These are phyloP conservation scores for Diplodia sapinea DNA, from an alignment of 2,329 filamentous ascomycete genomes.

Conservation along the genomic window DNA sequence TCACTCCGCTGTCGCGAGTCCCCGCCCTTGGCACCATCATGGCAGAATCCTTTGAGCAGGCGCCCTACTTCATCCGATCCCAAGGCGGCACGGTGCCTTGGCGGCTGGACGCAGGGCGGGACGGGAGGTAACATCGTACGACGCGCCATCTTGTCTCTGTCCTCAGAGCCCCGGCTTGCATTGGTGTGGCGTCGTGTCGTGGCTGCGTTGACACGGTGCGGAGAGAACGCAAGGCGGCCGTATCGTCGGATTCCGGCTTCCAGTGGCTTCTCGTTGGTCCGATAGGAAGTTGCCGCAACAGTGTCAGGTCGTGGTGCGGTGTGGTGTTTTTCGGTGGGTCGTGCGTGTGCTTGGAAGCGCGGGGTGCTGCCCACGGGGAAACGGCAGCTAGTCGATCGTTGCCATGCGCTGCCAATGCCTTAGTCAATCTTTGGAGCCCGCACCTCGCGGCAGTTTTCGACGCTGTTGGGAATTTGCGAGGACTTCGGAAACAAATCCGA, in stretches of 20 bases:
- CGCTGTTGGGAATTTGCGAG: too few species aligned
- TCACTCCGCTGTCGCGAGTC: background rate
- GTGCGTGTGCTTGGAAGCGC: conserved; percentile 2
- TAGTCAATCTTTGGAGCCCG: background rate
- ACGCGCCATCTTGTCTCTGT: background rate
- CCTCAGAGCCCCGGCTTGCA: background rate
- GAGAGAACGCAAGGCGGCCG: background rate
- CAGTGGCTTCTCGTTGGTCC: conserved; percentile 2
- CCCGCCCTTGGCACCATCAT: conserved; percentile 15
- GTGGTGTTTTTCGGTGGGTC: background rate
- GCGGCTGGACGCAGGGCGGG: background rate
- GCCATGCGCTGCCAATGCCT: conserved; percentile 11
- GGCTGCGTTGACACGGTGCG: background rate
- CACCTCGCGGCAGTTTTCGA: background rate
- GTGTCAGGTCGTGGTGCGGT: background rate
- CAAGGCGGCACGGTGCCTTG: conserved; percentile 19
- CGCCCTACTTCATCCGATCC: background rate
- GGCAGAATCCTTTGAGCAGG: conserved; percentile 1
- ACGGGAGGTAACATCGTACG: conserved; percentile 12
- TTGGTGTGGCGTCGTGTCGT: conserved; percentile 12
- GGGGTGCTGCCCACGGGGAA: conserved; percentile 23
- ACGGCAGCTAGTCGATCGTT: conserved; percentile 21
- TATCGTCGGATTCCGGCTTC: conserved; percentile 11
- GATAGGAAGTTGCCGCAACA: conserved; percentile 9
- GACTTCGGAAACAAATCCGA: conserved; percentile 5